Evolutionary conservation across 108 stramenopile species (phyloP), one percentile per base, ranked within the genome.

Genomic region (Skeletonema marinoi): DNA sequence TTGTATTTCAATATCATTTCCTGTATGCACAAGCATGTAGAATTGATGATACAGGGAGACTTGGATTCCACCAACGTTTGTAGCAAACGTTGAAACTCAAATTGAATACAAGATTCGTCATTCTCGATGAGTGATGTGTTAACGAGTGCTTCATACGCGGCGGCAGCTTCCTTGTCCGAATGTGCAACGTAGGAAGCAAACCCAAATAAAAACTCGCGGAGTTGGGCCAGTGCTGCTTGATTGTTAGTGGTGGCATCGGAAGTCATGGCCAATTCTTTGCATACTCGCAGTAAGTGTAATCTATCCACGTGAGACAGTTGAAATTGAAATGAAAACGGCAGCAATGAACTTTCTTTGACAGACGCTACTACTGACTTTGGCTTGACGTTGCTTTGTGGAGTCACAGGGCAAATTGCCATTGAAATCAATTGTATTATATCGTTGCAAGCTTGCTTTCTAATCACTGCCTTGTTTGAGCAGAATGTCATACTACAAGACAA

Each of bases 271-370:
- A 78, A 60, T 13, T 71, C 70, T 32, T 51, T 50, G 35, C 78
- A 78, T 38, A 72, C 66, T 29, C 35, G 35, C 0, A 78, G 46
- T 70, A 78, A 32, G 13, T 70, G 54, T 35, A 78, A 35, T 78
- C 71, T 65, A 60, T 78, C 78, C 12, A 6, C 6, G 62, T 78
- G 71, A 4, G 70, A 50, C 11, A 78, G 39, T 44, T 78, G 70
- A 64, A 78, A 78, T 44, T 78, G 70, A 64, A 78, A 78, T 60
- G 78, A 51, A 50, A 71, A 72, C 2, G 78, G 78, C 17, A 71
- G 32, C 31, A 56, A 71, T 19, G 78, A 78, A 17, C 12, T 44
- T 9, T 70, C 14, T 58, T 32, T 30, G 17, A 58, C 14, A 46
- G 48, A 5, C 42, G n/a, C 48, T 33, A 21, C 69, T 35, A 16